A percentile compares a stretch with the other conserved stretches of the same genome.
Evolutionary conservation across 2,329 filamentous ascomycete species (phyloP).

Genomic region (Cladosporium sp.): DNA sequence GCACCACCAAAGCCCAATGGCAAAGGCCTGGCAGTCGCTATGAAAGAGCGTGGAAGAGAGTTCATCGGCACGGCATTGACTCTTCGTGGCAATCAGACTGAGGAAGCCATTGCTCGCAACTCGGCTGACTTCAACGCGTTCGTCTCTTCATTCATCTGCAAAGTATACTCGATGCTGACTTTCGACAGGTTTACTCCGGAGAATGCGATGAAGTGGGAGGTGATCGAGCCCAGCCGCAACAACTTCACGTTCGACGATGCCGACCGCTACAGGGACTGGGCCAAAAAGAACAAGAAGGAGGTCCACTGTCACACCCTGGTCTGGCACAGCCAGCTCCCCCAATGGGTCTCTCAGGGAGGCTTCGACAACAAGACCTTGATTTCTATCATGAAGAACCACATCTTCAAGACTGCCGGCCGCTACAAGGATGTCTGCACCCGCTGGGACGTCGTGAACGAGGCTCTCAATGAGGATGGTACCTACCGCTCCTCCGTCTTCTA

Average conservation of each 20-base stretch:
- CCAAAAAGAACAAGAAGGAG: constrained; percentile 33
- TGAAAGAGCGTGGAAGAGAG: constrained; percentile 23
- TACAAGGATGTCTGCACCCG: constrained; percentile 37
- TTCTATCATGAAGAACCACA: constrained; percentile 50
- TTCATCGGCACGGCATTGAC: constrained; percentile 36
- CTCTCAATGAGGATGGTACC: constrained; percentile 24
- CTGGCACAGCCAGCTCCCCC: constrained; percentile 52
- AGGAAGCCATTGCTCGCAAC: constrained; percentile 23
- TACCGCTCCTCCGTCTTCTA: constrained; percentile 25
- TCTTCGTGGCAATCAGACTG: constrained; percentile 27
- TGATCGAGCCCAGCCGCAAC: constrained; percentile 33
- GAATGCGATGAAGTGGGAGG: constrained; percentile 39
- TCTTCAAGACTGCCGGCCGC: constrained; percentile 35
- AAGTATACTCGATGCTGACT: constrained; percentile 13
- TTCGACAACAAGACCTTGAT: constrained; percentile 59
- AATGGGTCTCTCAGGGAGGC: constrained; percentile 43
- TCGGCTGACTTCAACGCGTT: constrained; percentile 17
- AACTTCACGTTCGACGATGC: constrained; percentile 33
- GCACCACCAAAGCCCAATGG: neutral
- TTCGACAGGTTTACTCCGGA: constrained; percentile 32
- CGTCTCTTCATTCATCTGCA: constrained; percentile 15
- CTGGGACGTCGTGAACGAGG: constrained; percentile 30
- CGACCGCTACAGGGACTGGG: constrained; percentile 34
- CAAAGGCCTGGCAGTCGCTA: constrained; percentile 16
- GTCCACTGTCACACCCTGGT: constrained; percentile 54